phyloP scores from a whole-genome alignment of 441 rosid species.

The Erysimum pusillum region DNA sequence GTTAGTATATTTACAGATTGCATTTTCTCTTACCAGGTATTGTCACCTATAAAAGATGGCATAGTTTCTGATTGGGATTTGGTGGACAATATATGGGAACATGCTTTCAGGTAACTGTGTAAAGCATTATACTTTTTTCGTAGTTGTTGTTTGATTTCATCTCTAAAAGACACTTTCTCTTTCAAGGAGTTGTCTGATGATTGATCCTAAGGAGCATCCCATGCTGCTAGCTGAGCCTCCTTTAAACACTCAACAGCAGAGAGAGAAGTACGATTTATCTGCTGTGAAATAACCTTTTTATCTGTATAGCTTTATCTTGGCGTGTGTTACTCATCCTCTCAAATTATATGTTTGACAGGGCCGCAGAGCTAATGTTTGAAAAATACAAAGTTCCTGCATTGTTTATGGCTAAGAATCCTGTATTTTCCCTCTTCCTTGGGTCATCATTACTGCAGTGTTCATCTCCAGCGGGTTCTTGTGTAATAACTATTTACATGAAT shows the following conservation, averaged over 20 bases:
- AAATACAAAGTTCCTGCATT: slow-evolving; percentile 95
- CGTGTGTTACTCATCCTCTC: slow-evolving; percentile 31
- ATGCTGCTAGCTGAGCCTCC: slow-evolving; percentile 99
- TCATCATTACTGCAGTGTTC: slow-evolving; percentile 6
- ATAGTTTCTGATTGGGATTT: slow-evolving; percentile 96
- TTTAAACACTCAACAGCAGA: slow-evolving; percentile 85
- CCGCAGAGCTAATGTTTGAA: slow-evolving; percentile 97
- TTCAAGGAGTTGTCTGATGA: slow-evolving; percentile 82
- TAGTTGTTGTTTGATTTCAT: slow-evolving; percentile 24
- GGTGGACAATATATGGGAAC: slow-evolving; percentile 97
- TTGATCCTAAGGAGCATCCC: slow-evolving; percentile 99
- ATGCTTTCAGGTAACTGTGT: slow-evolving; percentile 81
- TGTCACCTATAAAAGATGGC: slow-evolving; percentile 93
- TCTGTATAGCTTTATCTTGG: not conserved
- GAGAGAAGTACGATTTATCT: slow-evolving; percentile 73
- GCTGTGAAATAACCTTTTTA: not conserved
- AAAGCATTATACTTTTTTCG: slow-evolving; percentile 8
- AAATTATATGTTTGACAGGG: slow-evolving; percentile 71
- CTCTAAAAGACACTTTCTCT: slow-evolving; percentile 8
- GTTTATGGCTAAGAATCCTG: slow-evolving; percentile 98
- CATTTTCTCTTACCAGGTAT: slow-evolving; percentile 55
- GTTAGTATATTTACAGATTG: slow-evolving; percentile 6
- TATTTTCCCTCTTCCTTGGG: slow-evolving; percentile 47
- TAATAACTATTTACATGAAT: slow-evolving; percentile 34
- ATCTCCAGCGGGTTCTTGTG: slow-evolving; percentile 10